Percentiles rank a stretch among this genome's conserved stretches.
Evolutionary conservation across 2,329 filamentous ascomycete genomes (phyloP).

Genomic region (Emericellopsis atlantica): DNA sequence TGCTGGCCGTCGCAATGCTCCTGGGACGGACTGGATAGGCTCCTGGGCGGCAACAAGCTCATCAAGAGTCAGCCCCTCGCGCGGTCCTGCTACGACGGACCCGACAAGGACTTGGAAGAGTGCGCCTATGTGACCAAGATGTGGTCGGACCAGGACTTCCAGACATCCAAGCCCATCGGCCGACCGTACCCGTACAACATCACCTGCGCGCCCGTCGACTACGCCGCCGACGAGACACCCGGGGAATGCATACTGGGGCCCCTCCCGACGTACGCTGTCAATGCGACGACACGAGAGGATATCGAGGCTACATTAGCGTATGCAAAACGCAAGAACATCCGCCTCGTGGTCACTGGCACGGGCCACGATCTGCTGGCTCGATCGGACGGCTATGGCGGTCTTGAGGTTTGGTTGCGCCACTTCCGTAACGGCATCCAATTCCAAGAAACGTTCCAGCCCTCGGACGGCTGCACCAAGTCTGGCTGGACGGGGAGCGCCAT

Average conservation of each 20-base stretch:
- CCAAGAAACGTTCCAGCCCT: slow-evolving; percentile 10
- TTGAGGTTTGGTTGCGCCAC: slow-evolving; percentile 18
- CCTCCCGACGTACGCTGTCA: slow-evolving; percentile 11
- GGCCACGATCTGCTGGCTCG: slow-evolving; percentile 27
- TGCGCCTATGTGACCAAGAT: slow-evolving; percentile 9
- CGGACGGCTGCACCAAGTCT: slow-evolving; percentile 10
- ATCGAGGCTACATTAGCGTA: slow-evolving; percentile 27
- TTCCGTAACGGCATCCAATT: slow-evolving; percentile 16
- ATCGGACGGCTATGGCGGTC: slow-evolving; percentile 15
- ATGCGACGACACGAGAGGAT: slow-evolving; percentile 7
- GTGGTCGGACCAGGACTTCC: slow-evolving; percentile 13
- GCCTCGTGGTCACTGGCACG: slow-evolving; percentile 27
- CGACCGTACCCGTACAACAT: slow-evolving; percentile 13
- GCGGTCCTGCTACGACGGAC: slow-evolving; percentile 11
- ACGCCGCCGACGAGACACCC: slow-evolving; percentile 5
- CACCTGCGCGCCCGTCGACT: slow-evolving; percentile 13
- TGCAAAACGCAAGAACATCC: slow-evolving; percentile 17
- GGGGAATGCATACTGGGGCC: slow-evolving; percentile 8
- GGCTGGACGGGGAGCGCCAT: slow-evolving; percentile 19
- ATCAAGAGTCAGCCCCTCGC: slow-evolving; percentile 12
- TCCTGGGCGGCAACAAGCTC: slow-evolving; percentile 7
- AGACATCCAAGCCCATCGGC: slow-evolving; percentile 11
- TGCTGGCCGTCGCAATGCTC: too few species aligned
- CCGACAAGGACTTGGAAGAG: slow-evolving; percentile 6
- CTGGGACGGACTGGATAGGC: slow-evolving; percentile 1